Conservation (phyloP, 2,329 filamentous ascomycete genomes). For the Fusarium tuaranense region DNA sequence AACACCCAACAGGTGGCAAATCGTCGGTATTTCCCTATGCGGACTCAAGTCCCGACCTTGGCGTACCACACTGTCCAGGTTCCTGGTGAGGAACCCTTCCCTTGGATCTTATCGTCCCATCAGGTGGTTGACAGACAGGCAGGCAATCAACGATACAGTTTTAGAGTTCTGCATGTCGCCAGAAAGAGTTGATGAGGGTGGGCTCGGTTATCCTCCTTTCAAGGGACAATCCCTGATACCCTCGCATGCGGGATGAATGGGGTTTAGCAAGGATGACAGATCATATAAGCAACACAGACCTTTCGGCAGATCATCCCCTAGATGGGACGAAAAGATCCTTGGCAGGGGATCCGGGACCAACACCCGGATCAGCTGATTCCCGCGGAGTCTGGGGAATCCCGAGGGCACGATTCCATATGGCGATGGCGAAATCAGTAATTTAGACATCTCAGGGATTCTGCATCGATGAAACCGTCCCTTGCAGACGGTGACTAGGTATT, state of each 20-base stretch:
- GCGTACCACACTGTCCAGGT: neutral
- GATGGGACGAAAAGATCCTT: neutral
- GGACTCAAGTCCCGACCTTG: neutral
- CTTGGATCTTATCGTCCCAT: neutral
- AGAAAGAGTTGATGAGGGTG: neutral
- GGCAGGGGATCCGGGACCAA: neutral
- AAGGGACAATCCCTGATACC: neutral
- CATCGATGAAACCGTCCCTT: neutral
- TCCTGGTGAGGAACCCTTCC: neutral
- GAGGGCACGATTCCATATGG: neutral
- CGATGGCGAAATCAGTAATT: neutral
- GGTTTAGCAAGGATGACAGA: neutral
- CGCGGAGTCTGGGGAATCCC: neutral
- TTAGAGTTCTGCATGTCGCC: neutral
- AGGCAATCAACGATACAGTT: neutral
- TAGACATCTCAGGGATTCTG: neutral
- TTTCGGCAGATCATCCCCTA: neutral
- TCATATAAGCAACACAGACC: neutral
- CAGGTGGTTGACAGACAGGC: neutral
- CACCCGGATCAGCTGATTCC: neutral
- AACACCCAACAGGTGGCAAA: neutral
- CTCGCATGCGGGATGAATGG: neutral
- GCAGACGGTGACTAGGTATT: neutral
- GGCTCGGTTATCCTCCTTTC: neutral
- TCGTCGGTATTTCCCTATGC: neutral